Evolutionary conservation across 129 eudicot species (phyloP), one percentile per base, ranked within the genome.

Genomic region (Glebionis coronaria): DNA sequence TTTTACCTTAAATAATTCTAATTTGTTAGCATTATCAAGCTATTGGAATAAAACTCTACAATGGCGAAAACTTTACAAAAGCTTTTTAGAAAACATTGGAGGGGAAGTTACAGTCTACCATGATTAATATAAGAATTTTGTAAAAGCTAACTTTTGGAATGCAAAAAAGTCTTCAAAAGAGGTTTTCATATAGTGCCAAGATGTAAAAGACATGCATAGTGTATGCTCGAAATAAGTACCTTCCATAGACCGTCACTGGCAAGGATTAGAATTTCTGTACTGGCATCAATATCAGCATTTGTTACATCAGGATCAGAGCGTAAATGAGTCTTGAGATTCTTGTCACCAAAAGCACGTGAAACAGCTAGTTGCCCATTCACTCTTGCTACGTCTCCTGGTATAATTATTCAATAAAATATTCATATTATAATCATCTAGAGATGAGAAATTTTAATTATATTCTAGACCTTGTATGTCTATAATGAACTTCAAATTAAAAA

Each of bases 191-290:
- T 29, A 29, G 38, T 29, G 38, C 6, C 38, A 29, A 4, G 38
- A 6, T 29, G 38, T 7, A 29, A 29, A 29, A 35, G 10, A 9
- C 7, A 35, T 35, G 42, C 42, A 35, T 35, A 6, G 2, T 35
- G 42, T 9, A 35, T 35, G 10, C 42, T 35, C 9, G 59, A 15
- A 49, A 61, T 18, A 50, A 14, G n/a, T 76, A 90, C 97, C 97
- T 90, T 90, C 97, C 97, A 90, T 76, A 90, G 23, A 60, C 97
- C 97, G 44, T 90, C 91, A 67, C 97, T 90, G n/a, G 90, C 97
- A 14, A 90, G 83, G 25, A 90, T 90, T n/a, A 90, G 86, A 59
- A 90, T 75, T 77, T 90, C 97, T 0, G 94, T 83, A 38, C 77
- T 73, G 16, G 73, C 73, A 52, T 90, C 90, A 19, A 90, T 76